These are phyloP conservation scores for Lomentospora prolificans DNA, from an alignment of 2,329 filamentous ascomycete genomes.

Conservation along the genomic window DNA sequence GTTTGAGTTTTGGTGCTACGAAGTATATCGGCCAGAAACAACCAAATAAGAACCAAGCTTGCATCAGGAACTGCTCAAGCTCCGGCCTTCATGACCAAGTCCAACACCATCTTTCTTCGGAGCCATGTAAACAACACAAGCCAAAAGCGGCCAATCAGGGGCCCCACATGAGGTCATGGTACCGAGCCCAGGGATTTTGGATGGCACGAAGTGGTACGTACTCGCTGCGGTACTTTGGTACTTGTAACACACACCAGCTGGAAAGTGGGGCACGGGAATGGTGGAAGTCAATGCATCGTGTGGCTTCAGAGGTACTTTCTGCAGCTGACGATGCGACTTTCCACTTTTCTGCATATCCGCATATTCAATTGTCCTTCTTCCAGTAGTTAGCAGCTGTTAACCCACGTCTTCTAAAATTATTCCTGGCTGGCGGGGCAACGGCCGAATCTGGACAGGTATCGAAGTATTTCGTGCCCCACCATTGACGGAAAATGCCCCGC, in stretches of 20 bases:
- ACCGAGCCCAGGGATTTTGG: constrained; percentile 1
- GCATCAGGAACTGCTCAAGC: not conserved
- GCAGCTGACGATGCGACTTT: not conserved
- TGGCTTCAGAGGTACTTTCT: not conserved
- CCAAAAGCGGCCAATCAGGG: not conserved
- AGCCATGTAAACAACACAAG: constrained; percentile 9
- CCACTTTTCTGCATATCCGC: not conserved
- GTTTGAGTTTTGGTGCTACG: too few relatives aligned
- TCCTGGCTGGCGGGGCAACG: not conserved
- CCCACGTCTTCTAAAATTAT: not conserved
- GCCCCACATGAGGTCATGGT: constrained; percentile 1
- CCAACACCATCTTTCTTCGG: not conserved
- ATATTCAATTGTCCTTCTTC: not conserved
- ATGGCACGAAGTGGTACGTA: not conserved
- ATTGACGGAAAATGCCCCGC: constrained; percentile 3
- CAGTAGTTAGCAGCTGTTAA: not conserved
- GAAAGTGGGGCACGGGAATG: not conserved
- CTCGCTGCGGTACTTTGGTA: not conserved
- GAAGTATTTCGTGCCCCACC: not conserved
- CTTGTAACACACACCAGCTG: not conserved
- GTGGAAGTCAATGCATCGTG: not conserved
- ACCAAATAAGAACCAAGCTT: too few relatives aligned
- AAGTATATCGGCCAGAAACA: not conserved
- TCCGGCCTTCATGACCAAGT: not conserved
- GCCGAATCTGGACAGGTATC: constrained; percentile 1